These are phyloP conservation scores for Fraxinus xanthoxyloides DNA, from an alignment of 305 asterid species.

Conservation along the genomic window DNA sequence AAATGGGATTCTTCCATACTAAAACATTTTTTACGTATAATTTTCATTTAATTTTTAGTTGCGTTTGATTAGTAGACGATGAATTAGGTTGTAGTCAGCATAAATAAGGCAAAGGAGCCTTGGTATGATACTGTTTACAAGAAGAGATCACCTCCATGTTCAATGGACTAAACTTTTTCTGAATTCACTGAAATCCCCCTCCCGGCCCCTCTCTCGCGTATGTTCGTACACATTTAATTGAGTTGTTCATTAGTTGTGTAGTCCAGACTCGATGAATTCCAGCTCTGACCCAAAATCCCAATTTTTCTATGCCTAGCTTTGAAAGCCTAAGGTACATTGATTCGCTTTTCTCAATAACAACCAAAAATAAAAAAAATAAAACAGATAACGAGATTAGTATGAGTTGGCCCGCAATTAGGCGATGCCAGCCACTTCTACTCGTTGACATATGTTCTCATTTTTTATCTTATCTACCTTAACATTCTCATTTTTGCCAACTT, in stretches of 20 bases:
- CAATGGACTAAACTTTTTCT: neutral
- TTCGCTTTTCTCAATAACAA: neutral
- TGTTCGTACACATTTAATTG: neutral
- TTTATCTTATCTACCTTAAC: neutral
- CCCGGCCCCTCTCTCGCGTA: neutral
- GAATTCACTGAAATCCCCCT: neutral
- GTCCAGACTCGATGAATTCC: neutral
- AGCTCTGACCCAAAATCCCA: neutral
- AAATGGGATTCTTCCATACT: constrained; percentile 40
- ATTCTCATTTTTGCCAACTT: neutral
- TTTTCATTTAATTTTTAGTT: neutral
- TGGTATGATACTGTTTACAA: neutral
- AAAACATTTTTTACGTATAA: neutral
- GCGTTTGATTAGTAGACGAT: neutral
- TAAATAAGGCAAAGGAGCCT: neutral
- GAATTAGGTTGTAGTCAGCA: neutral
- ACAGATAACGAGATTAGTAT: neutral
- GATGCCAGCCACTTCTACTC: neutral
- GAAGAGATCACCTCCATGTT: neutral
- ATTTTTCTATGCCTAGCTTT: neutral
- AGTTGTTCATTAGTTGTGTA: neutral
- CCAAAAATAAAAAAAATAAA: neutral
- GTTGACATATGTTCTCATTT: neutral
- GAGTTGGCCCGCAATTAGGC: neutral
- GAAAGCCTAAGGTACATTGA: neutral